Conservation (phyloP, 371 early-diverging fungal genomes). For the Mucor circinelloides region DNA sequence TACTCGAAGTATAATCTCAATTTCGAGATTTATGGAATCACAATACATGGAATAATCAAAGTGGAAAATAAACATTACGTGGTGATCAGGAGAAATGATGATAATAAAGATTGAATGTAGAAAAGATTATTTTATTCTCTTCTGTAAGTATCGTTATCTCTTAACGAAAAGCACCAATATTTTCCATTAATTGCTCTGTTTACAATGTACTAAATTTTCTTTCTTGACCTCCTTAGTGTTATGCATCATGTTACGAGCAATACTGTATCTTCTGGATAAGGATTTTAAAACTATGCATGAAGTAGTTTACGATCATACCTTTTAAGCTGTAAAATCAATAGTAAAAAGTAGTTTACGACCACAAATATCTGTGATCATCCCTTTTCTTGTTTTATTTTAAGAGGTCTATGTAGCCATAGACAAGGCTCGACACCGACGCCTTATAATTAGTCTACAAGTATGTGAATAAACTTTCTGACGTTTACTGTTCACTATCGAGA, state of each 20-base stretch:
- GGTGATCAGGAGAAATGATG: conserved; percentile 10
- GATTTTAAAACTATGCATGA: too few relatives aligned
- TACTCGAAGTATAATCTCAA: conserved; percentile 12
- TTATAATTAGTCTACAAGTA: too few relatives aligned
- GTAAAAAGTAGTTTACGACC: too few relatives aligned
- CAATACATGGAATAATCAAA: conserved; percentile 14
- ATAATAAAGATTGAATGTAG: conserved; percentile 15
- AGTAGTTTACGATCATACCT: too few relatives aligned
- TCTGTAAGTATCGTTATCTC: conserved; percentile 15
- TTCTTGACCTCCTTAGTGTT: conserved; percentile 16
- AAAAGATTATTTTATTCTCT: conserved; percentile 14
- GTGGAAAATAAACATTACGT: conserved; percentile 9
- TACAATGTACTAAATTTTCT: conserved; percentile 13
- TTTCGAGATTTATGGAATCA: conserved; percentile 12
- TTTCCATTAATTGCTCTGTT: conserved; percentile 17
- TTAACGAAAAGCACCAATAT: conserved; percentile 15
- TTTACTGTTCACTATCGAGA: too few relatives aligned
- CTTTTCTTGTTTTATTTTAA: too few relatives aligned
- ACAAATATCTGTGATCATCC: too few relatives aligned
- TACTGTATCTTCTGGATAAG: conserved; percentile 7
- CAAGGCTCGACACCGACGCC: too few relatives aligned
- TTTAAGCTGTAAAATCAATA: too few relatives aligned
- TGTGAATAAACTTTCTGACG: too few relatives aligned
- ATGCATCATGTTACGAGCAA: conserved; percentile 17
- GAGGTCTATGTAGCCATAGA: too few relatives aligned